A percentile compares a stretch with the other conserved stretches of the same genome.
phyloP scores from a whole-genome alignment of 2,329 filamentous ascomycete genomes.

The Phialophora expanda region DNA sequence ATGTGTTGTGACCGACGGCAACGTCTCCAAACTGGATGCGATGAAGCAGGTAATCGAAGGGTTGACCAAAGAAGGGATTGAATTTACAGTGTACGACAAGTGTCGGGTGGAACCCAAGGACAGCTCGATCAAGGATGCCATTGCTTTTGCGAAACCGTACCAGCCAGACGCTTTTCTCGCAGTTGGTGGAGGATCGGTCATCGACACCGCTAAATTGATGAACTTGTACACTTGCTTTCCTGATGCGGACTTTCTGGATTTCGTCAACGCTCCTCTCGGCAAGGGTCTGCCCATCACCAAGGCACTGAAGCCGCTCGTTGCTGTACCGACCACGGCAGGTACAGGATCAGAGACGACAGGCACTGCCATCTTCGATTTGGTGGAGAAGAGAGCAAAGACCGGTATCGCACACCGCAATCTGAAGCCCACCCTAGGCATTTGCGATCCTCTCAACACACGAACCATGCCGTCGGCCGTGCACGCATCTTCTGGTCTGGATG shows the following conservation, averaged over 20 bases:
- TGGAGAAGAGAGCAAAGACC: conserved; percentile 88
- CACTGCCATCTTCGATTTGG: conserved; percentile 96
- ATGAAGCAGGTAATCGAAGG: conserved; percentile 89
- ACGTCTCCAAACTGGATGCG: conserved; percentile 79
- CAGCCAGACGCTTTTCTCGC: conserved; percentile 87
- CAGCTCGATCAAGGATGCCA: conserved; percentile 88
- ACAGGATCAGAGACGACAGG: conserved; percentile 95
- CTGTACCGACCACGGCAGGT: conserved; percentile 83
- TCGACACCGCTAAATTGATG: conserved; percentile 98
- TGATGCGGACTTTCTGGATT: conserved; percentile 93
- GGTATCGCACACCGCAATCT: conserved; percentile 94
- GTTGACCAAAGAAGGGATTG: conserved; percentile 75
- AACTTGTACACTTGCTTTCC: conserved; percentile 92
- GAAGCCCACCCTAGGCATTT: conserved; percentile 92
- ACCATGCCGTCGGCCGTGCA: conserved; percentile 97
- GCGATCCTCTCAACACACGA: conserved; percentile 83
- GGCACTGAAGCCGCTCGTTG: conserved; percentile 75
- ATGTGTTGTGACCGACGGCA: conserved; percentile 87
- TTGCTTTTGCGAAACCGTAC: conserved; percentile 81
- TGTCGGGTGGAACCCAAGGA: conserved; percentile 93
- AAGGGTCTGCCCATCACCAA: conserved; percentile 77
- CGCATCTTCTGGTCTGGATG: conserved; percentile 88
- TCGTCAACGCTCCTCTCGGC: conserved; percentile 93
- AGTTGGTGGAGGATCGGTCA: conserved; percentile 91
- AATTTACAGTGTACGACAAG: conserved; percentile 79